Evolutionary conservation across 257 asterid genomes (phyloP).

Genomic region (Gentiana macrophylla): DNA sequence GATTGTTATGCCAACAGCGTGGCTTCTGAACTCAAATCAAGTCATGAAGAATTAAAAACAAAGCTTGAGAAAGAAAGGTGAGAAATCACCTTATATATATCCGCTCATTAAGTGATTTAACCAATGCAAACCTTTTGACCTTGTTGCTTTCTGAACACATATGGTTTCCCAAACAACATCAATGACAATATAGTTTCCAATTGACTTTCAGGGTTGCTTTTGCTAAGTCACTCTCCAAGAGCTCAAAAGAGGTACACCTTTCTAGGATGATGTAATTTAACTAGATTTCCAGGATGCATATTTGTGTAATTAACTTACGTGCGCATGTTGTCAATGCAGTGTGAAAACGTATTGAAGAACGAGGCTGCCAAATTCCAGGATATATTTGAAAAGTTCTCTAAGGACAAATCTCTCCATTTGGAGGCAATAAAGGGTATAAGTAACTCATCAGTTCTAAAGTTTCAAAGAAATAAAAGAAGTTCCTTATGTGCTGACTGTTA

Average conservation of each 20-base stretch:
- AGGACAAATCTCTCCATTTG: constrained; percentile 66
- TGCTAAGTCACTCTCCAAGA: constrained; percentile 71
- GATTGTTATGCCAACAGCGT: constrained; percentile 40
- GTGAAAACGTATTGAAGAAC: constrained; percentile 66
- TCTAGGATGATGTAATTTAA: constrained; percentile 9
- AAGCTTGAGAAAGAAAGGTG: constrained; percentile 94
- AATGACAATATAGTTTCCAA: constrained; percentile 9
- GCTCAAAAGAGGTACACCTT: constrained; percentile 74
- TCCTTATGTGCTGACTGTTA: too few species aligned
- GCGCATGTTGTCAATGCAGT: constrained; percentile 38
- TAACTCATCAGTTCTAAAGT: not conserved
- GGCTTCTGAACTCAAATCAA: constrained; percentile 59
- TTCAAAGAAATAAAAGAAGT: too few species aligned
- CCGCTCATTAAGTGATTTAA: not conserved
- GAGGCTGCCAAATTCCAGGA: constrained; percentile 67
- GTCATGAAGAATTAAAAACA: constrained; percentile 58
- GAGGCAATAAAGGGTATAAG: constrained; percentile 57
- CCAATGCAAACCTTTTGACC: not conserved
- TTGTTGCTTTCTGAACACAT: too few species aligned
- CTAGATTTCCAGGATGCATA: constrained; percentile 9
- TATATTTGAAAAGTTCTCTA: constrained; percentile 49
- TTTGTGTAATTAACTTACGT: constrained; percentile 19
- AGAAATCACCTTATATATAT: constrained; percentile 7
- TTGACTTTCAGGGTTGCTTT: constrained; percentile 62
- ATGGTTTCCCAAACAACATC: not conserved